Evolutionary conservation across 2,329 filamentous ascomycete species (phyloP), one percentile per base, ranked within the genome.

Genomic region (Diaporthe ampelina): DNA sequence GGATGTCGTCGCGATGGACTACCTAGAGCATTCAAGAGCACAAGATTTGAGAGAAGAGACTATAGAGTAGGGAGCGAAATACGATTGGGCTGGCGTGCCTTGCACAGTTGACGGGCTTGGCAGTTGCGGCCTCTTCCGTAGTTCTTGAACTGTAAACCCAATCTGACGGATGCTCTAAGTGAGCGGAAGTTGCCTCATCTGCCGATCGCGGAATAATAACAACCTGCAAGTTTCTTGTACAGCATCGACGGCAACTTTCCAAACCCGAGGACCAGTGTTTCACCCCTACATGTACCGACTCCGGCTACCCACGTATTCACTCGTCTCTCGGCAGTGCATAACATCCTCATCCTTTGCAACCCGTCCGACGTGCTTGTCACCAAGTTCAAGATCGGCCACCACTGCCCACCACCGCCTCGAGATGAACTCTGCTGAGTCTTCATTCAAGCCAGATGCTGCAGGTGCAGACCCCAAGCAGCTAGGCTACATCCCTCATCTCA

Each of bases 401-500:
- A 5, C 52, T 29, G 9, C 48, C 10, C 70, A 26, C 5, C 37
- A 37, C 7, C 26, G 10, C 37, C 11, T 43, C 76, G 81, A 72
- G 4, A 88, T 88, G 86, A 83, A 85, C 78, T 88, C 87, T 8
- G 83, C 83, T 69, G 80, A 81, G 10, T 79, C 84, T 17, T 77
- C 81, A 32, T 85, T 82, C 79, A 81, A 82, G 70, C 83, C 85
- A 29, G 81, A 84, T 76, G 81, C 84, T 29, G 83, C 83, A 59
- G 84, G 83, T n/a, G 76, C 77, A 8, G 73, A 80, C n/a, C 82
- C 85, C 17, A 85, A 86, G 80, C 85, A 86, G 78, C 74, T 79
- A 15, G 78, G 79, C 1, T 82, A 82, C 69, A 81, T 92, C 52
- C 91, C 91, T 1, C 85, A 82, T 72, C 82, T 95, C 72, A 94